Evolutionary conservation across 805 yeast genomes (phyloP).

Genomic region (Nadsonia fulvescens): DNA sequence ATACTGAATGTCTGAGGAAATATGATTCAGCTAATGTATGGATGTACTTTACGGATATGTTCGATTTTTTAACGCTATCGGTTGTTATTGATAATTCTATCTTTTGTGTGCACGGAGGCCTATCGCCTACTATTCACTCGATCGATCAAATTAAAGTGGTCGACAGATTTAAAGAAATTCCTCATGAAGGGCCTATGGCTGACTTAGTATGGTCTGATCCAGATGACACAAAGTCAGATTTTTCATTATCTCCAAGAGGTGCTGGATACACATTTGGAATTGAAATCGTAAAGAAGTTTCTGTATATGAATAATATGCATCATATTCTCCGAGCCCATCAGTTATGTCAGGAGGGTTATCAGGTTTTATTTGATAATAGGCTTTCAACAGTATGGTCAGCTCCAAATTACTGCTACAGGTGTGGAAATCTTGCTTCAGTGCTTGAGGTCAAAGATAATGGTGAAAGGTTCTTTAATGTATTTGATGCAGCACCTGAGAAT

Average conservation of each 20-base stretch:
- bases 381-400: constrained; percentile 98
- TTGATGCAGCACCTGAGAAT: constrained; percentile 94
- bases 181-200: constrained; percentile 99
- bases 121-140: constrained; percentile 88
- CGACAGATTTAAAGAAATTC: constrained; percentile 85
- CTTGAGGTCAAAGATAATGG: constrained; percentile 62
- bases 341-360: constrained; percentile 90
- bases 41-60: constrained; percentile 78
- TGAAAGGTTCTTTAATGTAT: constrained; percentile 66
- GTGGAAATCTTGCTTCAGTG: constrained; percentile 97
- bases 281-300: constrained; percentile 75
- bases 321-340: constrained; percentile 91
- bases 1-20: constrained; percentile 81
- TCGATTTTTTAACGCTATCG: constrained; percentile 76
- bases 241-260: constrained; percentile 83
- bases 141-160: constrained; percentile 80
- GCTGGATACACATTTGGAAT: constrained; percentile 95
- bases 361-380: constrained; percentile 74
- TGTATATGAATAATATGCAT: constrained; percentile 56
- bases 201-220: constrained; percentile 98
- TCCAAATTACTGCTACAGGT: constrained; percentile 91
- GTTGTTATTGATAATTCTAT: constrained; percentile 81
- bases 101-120: constrained; percentile 93
- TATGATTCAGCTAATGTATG: constrained; percentile 72
- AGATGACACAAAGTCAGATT: constrained; percentile 61